Evolutionary conservation across 345 rosid species (phyloP).

Genomic region (Populus ilicifolia): DNA sequence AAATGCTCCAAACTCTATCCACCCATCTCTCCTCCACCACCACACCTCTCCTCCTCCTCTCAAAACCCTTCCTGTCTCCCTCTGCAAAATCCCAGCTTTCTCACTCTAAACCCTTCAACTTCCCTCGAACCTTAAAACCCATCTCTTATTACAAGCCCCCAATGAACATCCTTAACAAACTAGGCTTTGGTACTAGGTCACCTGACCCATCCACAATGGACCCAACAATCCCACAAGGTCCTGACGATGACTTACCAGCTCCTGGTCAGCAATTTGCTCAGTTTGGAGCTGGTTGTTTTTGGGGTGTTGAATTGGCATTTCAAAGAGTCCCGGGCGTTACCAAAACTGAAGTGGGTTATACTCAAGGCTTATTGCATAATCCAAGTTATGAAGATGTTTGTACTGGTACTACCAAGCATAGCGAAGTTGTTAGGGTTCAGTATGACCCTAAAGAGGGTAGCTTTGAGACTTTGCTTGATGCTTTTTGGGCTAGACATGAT

Average conservation of each 20-base stretch:
- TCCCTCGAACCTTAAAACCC: slow-evolving; percentile 9
- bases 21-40: background rate
- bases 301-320: slow-evolving; percentile 88
- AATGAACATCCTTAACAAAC: slow-evolving; percentile 86
- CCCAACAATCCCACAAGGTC: slow-evolving; percentile 62
- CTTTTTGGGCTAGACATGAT: slow-evolving; percentile 86
- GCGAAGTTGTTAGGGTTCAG: slow-evolving; percentile 83
- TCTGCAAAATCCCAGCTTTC: slow-evolving; percentile 2
- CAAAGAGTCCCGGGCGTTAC: slow-evolving; percentile 82
- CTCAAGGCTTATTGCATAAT: slow-evolving; percentile 56
- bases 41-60: slow-evolving; percentile 16
- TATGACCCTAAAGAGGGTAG: slow-evolving; percentile 77
- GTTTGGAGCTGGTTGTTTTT: slow-evolving; percentile 95
- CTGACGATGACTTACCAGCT: slow-evolving; percentile 67
- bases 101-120: slow-evolving; percentile 10
- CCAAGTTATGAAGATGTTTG: slow-evolving; percentile 83
- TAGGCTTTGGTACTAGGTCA: slow-evolving; percentile 61
- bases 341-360: slow-evolving; percentile 83
- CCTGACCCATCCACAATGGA: slow-evolving; percentile 49
- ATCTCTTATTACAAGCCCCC: slow-evolving; percentile 30
- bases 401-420: slow-evolving; percentile 59
- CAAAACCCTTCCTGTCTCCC: slow-evolving; percentile 8
- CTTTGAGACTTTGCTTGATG: slow-evolving; percentile 63
- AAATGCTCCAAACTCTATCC: slow-evolving; percentile 15
- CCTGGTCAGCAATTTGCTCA: slow-evolving; percentile 76